Evolutionary conservation across 345 rosid species (phyloP).

Genomic region (Conringia planisiliqua): DNA sequence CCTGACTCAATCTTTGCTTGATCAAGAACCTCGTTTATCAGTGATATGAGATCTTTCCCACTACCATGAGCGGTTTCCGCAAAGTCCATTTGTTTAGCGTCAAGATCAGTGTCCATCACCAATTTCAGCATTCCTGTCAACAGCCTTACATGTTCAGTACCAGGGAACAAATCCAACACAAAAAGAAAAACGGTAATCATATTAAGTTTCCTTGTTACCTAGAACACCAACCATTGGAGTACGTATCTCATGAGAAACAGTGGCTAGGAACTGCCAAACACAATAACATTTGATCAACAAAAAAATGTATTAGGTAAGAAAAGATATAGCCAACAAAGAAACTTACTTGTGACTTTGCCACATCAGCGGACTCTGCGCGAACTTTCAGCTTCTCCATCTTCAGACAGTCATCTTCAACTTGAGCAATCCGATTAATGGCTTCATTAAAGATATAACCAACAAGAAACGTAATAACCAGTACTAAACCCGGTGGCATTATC

Average conservation of each 20-base stretch:
- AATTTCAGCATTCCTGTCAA: conserved; percentile 81
- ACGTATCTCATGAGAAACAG: conserved; percentile 96
- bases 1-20: conserved; percentile 98
- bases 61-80: conserved; percentile 85
- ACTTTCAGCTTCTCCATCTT: conserved; percentile 78
- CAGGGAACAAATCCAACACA: not conserved
- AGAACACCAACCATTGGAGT: conserved; percentile 90
- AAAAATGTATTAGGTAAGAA: no score
- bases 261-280: conserved; percentile 68
- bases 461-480: conserved; percentile 67
- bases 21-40: conserved; percentile 90
- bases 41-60: conserved; percentile 74
- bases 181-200: no score
- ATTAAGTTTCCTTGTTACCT: not conserved
- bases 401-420: conserved; percentile 71
- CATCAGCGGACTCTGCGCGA: conserved; percentile 97
- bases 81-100: conserved; percentile 66
- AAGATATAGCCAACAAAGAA: no score
- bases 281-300: no score
- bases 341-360: conserved; percentile 97
- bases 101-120: conserved; percentile 87
- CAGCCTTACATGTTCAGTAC: not conserved
- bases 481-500: conserved; percentile 53
- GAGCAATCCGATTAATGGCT: conserved; percentile 65
- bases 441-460: conserved; percentile 71